Percentiles rank a stretch among this genome's conserved stretches.
phyloP scores from a whole-genome alignment of 495 filamentous ascomycete species.

The Penicillium arizonense region DNA sequence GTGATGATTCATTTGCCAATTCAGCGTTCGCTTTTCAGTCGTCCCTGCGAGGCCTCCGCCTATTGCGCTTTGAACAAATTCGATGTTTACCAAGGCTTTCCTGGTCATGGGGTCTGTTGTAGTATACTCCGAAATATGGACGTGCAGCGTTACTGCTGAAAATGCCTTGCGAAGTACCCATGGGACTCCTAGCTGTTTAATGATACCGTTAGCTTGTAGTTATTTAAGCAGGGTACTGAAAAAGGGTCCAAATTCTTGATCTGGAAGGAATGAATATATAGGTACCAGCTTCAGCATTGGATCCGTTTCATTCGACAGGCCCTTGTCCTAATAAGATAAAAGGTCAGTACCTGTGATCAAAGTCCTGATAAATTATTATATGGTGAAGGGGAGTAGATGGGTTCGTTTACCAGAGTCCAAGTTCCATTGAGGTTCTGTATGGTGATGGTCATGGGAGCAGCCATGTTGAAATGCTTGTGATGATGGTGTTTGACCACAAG shows the following conservation, averaged over 20 bases:
- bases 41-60: neutral
- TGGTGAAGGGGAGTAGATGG: neutral
- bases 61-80: neutral
- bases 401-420: neutral
- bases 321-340: neutral
- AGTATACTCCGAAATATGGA: neutral
- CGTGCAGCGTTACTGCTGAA: neutral
- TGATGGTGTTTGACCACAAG: no score
- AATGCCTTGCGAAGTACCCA: conserved; percentile 3
- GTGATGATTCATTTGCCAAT: neutral
- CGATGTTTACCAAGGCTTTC: neutral
- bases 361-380: no score
- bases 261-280: neutral
- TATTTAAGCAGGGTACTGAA: neutral
- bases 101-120: neutral
- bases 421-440: neutral
- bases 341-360: neutral
- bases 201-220: neutral
- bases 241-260: no score
- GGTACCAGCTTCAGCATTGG: neutral
- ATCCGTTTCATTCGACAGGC: neutral
- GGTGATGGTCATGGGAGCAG: neutral
- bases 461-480: neutral
- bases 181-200: neutral
- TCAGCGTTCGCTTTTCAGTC: neutral